Evolutionary conservation across 176 grass and related monocot genomes (phyloP), one percentile per base, ranked within the genome.

Genomic region (Panicum miliaceum): DNA sequence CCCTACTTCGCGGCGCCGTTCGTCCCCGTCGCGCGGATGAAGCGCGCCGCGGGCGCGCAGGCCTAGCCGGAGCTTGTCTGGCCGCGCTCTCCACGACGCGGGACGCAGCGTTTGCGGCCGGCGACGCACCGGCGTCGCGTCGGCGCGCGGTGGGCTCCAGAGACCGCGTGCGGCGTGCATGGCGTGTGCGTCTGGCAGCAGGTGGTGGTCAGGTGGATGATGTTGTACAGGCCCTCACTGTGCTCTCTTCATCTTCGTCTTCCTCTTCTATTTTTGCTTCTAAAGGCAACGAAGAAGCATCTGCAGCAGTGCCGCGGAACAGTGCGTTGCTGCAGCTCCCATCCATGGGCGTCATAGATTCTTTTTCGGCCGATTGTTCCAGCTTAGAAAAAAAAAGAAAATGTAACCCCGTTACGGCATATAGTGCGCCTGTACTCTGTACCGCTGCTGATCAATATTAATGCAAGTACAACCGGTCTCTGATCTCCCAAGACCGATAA

Each of bases 1-100:
- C 70, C 88, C 23, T 88, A 57, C 80, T 93, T 88, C 67, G 83
- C 85, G 9, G 83, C 88, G 48, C 91, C 91, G 10, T 93, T 93
- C 67, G 40, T 93, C 48, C 76, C 73, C 51, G 84, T 81, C 89
- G 75, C 77, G 23, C 74, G 78, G 48, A 41, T 81, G 64, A 81
- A 81, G 79, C 79, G 79, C 64, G 63, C 78, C 0, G 45, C 45
- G 0, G 43, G 5, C 14, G 78, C 61, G 7, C 64, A 41, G 22
- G 22, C n/a, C 63, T 81, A 67, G 26, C 23, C 3, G 6, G 10
- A 12, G 9, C 43, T 10, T 46, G 4, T 19, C 50, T 7, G 20
- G 19, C 52, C 52, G 52, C 52, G 7, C 7, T 54, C 58, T 23
- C 58, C 57, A 12, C n/a, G n/a, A 25, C 23, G 9, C 22, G 8